phyloP scores from a whole-genome alignment of 1,284 basidiomycete species.

The Papiliotrema nemorosa region DNA sequence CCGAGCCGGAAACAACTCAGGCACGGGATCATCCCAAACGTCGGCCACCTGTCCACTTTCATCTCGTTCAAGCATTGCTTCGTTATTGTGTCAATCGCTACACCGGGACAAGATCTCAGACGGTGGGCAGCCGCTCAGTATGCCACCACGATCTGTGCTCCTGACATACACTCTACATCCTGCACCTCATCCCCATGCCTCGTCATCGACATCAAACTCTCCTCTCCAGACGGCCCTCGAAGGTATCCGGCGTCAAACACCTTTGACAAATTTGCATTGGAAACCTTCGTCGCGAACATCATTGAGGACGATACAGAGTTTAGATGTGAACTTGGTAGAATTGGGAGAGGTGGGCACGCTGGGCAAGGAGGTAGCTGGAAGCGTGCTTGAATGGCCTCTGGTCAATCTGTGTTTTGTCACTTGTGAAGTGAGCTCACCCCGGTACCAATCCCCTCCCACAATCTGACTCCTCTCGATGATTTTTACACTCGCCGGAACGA shows the following conservation, averaged over 20 bases:
- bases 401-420: slow-evolving; percentile 79
- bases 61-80: too few species aligned
- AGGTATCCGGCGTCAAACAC: slow-evolving; percentile 68
- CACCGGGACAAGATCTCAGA: too few species aligned
- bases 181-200: slow-evolving; percentile 12
- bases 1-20: too few species aligned
- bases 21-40: too few species aligned
- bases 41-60: too few species aligned
- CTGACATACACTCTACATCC: slow-evolving; percentile 46
- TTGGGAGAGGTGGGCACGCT: slow-evolving; percentile 58
- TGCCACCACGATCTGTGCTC: slow-evolving; percentile 30
- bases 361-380: slow-evolving; percentile 57
- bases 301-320: slow-evolving; percentile 78
- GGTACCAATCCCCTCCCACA: background rate
- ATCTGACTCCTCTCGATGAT: background rate
- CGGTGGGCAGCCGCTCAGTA: too few species aligned
- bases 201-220: slow-evolving; percentile 1
- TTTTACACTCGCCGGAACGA: background rate
- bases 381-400: slow-evolving; percentile 77
- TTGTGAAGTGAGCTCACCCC: slow-evolving; percentile 72
- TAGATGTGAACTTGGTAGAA: slow-evolving; percentile 69
- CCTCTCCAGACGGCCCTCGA: slow-evolving; percentile 52
- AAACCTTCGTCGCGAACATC: slow-evolving; percentile 66
- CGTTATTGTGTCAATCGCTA: too few species aligned
- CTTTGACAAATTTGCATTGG: slow-evolving; percentile 87